Conservation (phyloP, 2,329 filamentous ascomycete species). For the Tolypocladium guangdongense region DNA sequence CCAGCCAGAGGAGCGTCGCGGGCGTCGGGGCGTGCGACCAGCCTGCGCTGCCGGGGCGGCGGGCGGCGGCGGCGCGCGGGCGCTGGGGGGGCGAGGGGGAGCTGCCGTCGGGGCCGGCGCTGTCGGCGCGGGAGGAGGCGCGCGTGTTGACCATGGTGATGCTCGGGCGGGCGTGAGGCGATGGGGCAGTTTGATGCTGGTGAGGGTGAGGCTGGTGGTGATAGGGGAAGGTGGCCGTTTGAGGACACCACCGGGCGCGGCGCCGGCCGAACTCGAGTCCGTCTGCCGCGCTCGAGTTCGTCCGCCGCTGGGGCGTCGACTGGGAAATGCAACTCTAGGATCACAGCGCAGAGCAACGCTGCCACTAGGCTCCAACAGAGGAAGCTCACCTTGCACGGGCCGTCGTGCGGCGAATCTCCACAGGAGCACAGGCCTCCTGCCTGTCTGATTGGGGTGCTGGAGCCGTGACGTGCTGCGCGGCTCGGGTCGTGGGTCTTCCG, state of each 20-base stretch:
- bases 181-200: background rate
- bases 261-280: no score
- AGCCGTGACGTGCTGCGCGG: background rate
- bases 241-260: background rate
- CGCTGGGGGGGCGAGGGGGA: slow-evolving; percentile 8
- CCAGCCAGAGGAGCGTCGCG: slow-evolving; percentile 55
- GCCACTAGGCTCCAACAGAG: no score
- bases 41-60: slow-evolving; percentile 2
- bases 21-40: slow-evolving; percentile 37
- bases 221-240: background rate
- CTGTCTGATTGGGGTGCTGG: no score
- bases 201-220: background rate
- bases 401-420: no score
- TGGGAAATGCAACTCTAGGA: background rate
- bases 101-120: slow-evolving; percentile 12
- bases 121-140: slow-evolving; percentile 20
- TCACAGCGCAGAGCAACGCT: background rate
- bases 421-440: no score
- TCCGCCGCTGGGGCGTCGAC: no score
- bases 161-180: background rate
- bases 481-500: background rate
- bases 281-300: no score
- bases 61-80: slow-evolving; percentile 1
- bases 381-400: no score
- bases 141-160: slow-evolving; percentile 27